A percentile compares a stretch with the other conserved stretches of the same genome.
These are phyloP conservation scores for Backusella parvicylindrica DNA, from an alignment of 192 early-diverging fungal genomes.

Conservation along the genomic window DNA sequence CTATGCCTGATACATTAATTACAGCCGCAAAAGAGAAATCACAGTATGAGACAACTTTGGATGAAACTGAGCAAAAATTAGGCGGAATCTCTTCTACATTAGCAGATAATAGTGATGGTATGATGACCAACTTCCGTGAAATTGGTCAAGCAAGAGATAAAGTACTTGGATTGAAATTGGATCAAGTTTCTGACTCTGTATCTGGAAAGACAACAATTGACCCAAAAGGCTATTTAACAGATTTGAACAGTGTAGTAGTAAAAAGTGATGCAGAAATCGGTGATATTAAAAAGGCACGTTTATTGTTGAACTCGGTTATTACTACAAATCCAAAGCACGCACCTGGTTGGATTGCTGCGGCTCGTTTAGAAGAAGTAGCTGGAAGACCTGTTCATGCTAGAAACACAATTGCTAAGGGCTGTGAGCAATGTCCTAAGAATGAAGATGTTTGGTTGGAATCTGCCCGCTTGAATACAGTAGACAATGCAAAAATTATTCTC, in stretches of 20 bases:
- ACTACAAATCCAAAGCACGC: constrained; percentile 94
- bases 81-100: constrained; percentile 58
- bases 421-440: constrained; percentile 88
- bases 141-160: constrained; percentile 92
- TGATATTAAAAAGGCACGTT: constrained; percentile 89
- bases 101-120: constrained; percentile 29
- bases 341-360: constrained; percentile 98
- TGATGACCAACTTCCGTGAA: constrained; percentile 84
- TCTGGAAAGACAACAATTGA: constrained; percentile 89
- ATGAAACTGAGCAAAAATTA: constrained; percentile 56
- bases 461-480: constrained; percentile 79
- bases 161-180: constrained; percentile 87
- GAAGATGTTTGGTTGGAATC: constrained; percentile 99
- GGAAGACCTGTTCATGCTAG: constrained; percentile 81
- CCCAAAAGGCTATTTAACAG: constrained; percentile 95
- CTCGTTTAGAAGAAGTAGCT: constrained; percentile 92
- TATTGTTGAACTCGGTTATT: constrained; percentile 86
- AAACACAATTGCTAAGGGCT: constrained; percentile 84
- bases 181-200: constrained; percentile 87
- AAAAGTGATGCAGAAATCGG: constrained; percentile 80
- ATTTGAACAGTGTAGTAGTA: constrained; percentile 77
- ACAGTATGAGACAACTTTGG: constrained; percentile 54
- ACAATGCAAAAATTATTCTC: constrained; percentile 88
- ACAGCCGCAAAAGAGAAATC: constrained; percentile 51
- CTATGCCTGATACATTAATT: constrained; percentile 63